Evolutionary conservation across 2,329 filamentous ascomycete genomes (phyloP).

Genomic region (Knufia fluminis): DNA sequence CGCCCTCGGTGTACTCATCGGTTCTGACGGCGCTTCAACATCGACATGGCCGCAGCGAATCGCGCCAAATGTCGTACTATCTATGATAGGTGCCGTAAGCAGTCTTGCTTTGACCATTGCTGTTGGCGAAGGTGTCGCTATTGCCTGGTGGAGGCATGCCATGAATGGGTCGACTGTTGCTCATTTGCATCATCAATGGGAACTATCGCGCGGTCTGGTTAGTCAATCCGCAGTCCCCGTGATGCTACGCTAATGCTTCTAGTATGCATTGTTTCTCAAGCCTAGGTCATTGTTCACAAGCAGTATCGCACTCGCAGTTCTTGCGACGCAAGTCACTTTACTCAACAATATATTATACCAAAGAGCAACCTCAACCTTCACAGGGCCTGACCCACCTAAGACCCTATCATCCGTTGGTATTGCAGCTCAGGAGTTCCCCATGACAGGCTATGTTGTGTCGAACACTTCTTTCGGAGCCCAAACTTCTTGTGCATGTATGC

Average conservation of each 20-base stretch:
- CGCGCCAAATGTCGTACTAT: slow-evolving; percentile 9
- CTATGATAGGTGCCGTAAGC: slow-evolving; percentile 7
- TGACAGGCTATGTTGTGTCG: slow-evolving; percentile 11
- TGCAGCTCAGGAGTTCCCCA: slow-evolving; percentile 8
- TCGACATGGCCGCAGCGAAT: slow-evolving; percentile 7
- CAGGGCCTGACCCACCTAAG: not conserved
- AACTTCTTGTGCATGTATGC: slow-evolving; percentile 8
- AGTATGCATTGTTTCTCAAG: not conserved
- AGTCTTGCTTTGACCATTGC: slow-evolving; percentile 9
- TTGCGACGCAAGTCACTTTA: slow-evolving; percentile 6
- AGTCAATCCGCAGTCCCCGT: no score
- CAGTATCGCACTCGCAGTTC: slow-evolving; percentile 9
- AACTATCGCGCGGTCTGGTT: not conserved
- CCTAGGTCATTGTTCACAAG: slow-evolving; percentile 8
- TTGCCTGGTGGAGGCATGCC: slow-evolving; percentile 14
- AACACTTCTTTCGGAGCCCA: slow-evolving; percentile 5
- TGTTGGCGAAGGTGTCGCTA: slow-evolving; percentile 10
- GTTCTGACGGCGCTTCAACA: slow-evolving; percentile 7
- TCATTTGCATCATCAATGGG: slow-evolving; percentile 12
- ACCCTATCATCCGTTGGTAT: not conserved
- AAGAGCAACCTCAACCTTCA: slow-evolving; percentile 10
- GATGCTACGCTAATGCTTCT: not conserved
- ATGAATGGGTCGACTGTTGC: slow-evolving; percentile 14
- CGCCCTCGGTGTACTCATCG: slow-evolving; percentile 5
- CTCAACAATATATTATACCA: slow-evolving; percentile 9